Evolutionary conservation across 148 eudicot genomes (phyloP), one percentile per base, ranked within the genome.

Genomic region (Spergularia marina): DNA sequence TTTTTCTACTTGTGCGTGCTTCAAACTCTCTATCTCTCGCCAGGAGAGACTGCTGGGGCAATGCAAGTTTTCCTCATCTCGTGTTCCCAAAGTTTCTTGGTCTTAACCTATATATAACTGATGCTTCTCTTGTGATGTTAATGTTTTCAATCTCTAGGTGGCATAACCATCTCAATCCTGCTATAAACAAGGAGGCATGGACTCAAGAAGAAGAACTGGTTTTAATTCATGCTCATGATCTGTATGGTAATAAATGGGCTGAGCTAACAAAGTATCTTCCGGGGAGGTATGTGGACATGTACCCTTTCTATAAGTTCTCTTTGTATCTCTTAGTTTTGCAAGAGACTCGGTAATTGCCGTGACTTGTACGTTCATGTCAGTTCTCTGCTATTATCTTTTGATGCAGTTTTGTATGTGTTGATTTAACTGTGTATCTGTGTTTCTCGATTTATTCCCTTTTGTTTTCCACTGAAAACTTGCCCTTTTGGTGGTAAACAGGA

Each of bases 101-200:
- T 53, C 23, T 15, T 7, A 70, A 44, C 16, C 16, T 13, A 53
- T 30, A 21, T 56, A 59, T 78, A 62, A 68, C 76, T 60, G 76
- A 54, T 70, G 44, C 12, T 25, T 71, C 47, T 70, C 58, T 18
- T 76, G 65, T 58, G 23, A 75, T 66, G 41, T 61, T 73, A 20
- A 57, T 73, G 41, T 30, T 75, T 60, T 64, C 36, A 71, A 56
- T 82, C 51, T 63, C 18, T 74, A 95, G 99, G 92, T 95, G 99
- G 99, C 96, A 92, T 78, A 91, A 95, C 82, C 99, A 95, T 88
- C 94, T 95, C 58, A 92, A 95, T 86, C 99, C 99, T 60, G 77
- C 77, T 71, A 95, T 95, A 83, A 95, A 89, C 84, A 95, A 89
- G 82, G 92, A 95, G 83, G 94, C 99, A 59, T 95, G 99, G 99